Conservation (phyloP, 352 stramenopile genomes). For the Phytophthora constricta region DNA sequence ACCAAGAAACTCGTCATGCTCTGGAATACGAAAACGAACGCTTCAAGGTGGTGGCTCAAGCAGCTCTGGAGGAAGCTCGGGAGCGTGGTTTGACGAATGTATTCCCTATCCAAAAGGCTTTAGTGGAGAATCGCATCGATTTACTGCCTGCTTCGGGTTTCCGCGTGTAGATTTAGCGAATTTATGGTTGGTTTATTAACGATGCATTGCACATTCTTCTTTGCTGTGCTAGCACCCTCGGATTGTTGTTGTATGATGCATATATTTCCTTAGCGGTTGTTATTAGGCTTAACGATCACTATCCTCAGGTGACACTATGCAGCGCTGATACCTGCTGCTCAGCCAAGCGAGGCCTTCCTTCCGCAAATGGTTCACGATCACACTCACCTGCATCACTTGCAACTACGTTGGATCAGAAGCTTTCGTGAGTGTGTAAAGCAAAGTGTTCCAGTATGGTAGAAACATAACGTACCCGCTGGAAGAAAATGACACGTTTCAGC, state of each 20-base stretch:
- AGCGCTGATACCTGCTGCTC: conserved; percentile 76
- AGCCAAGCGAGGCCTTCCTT: conserved; percentile 75
- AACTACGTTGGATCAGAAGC: conserved; percentile 37
- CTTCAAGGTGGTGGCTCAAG: conserved; percentile 62
- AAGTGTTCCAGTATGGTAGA: conserved; percentile 1
- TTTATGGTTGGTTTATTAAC: conserved; percentile 21
- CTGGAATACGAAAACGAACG: conserved; percentile 61
- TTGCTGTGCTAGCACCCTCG: neutral
- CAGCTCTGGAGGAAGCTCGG: conserved; percentile 66
- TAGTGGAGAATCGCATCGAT: conserved; percentile 76
- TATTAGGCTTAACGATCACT: no score
- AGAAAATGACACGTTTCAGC: conserved; percentile 61
- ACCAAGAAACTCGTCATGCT: conserved; percentile 39
- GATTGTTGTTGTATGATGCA: neutral
- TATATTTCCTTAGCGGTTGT: no score
- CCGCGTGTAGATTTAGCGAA: conserved; percentile 50
- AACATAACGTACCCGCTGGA: conserved; percentile 42
- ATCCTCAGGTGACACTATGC: conserved; percentile 57
- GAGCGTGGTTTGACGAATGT: conserved; percentile 65
- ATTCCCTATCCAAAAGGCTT: conserved; percentile 75
- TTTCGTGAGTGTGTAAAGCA: neutral
- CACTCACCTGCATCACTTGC: conserved; percentile 64
- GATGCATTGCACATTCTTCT: conserved; percentile 5
- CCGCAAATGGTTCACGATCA: conserved; percentile 69
- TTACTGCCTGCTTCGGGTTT: conserved; percentile 76